Percentiles rank a stretch among this genome's conserved stretches.
Conservation (phyloP, 148 eudicot species). For the Drosera capensis region DNA sequence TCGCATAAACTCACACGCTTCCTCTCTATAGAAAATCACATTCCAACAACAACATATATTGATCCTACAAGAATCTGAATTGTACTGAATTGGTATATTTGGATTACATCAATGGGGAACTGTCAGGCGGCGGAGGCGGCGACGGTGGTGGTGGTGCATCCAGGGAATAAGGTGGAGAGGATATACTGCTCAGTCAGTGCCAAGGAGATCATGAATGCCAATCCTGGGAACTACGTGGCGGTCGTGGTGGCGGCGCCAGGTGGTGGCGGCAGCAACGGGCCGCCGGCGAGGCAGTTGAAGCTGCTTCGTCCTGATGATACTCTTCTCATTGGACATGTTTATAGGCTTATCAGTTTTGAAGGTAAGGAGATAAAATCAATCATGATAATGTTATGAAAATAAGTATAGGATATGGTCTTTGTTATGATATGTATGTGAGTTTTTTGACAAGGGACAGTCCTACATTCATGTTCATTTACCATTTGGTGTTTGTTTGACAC, state of each 20-base stretch:
- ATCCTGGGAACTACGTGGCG: slow-evolving; percentile 67
- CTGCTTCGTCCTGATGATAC: slow-evolving; percentile 53
- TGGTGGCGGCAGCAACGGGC: slow-evolving; percentile 4
- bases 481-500: neutral
- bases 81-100: too few relatives aligned
- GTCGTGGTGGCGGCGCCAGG: slow-evolving; percentile 20
- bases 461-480: neutral
- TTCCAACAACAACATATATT: too few relatives aligned
- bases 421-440: neutral
- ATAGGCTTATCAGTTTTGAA: slow-evolving; percentile 60
- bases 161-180: slow-evolving; percentile 31
- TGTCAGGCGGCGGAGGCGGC: slow-evolving; percentile 71
- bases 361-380: slow-evolving; percentile 14
- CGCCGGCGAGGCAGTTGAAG: slow-evolving; percentile 35
- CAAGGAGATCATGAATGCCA: slow-evolving; percentile 41
- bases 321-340: slow-evolving; percentile 50
- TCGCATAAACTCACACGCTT: too few relatives aligned
- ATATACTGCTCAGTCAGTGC: slow-evolving; percentile 37
- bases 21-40: too few relatives aligned
- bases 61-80: too few relatives aligned
- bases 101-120: slow-evolving; percentile 92
- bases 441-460: neutral
- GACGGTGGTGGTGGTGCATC: slow-evolving; percentile 53
- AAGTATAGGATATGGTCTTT: neutral
- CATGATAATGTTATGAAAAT: neutral